Conservation (phyloP, 352 stramenopile species). For the Phytopythium oedochilum region DNA sequence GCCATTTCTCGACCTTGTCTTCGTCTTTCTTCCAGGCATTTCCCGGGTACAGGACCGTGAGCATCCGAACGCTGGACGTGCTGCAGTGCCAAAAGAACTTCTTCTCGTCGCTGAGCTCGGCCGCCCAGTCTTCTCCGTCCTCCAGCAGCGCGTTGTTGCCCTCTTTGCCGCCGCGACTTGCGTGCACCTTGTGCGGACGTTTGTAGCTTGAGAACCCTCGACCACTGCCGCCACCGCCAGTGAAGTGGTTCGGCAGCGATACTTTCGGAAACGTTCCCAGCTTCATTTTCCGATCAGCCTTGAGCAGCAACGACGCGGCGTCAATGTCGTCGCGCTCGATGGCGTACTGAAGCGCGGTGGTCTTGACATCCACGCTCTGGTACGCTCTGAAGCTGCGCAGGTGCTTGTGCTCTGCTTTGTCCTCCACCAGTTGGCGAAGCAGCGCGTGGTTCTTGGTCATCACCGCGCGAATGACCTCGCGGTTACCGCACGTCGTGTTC, state of each 20-base stretch:
- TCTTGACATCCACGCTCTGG: constrained; percentile 37
- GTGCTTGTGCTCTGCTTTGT: constrained; percentile 35
- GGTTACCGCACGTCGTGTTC: constrained; percentile 35
- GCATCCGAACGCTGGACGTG: constrained; percentile 48
- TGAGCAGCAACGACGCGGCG: constrained; percentile 32
- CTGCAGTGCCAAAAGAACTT: constrained; percentile 38
- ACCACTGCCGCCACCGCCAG: constrained; percentile 36
- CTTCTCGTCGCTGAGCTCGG: constrained; percentile 27
- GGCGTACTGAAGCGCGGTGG: constrained; percentile 57
- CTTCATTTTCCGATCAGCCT: constrained; percentile 35
- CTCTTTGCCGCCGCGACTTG: constrained; percentile 72
- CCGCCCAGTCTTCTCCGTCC: constrained; percentile 27
- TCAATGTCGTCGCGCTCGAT: constrained; percentile 56
- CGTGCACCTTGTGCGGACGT: constrained; percentile 75
- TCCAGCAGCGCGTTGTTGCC: constrained; percentile 69
- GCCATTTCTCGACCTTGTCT: no score
- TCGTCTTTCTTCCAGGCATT: no score
- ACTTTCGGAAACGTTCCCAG: constrained; percentile 39
- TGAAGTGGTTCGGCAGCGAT: constrained; percentile 65
- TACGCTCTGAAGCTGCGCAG: constrained; percentile 45
- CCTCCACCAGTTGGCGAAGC: constrained; percentile 51
- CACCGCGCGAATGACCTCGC: constrained; percentile 67
- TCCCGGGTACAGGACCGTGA: constrained; percentile 58
- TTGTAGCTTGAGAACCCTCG: constrained; percentile 55
- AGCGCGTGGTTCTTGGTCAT: constrained; percentile 68